Evolutionary conservation across 768 basidiomycete genomes (phyloP).

Genomic region (Termitomyces titanicus): DNA sequence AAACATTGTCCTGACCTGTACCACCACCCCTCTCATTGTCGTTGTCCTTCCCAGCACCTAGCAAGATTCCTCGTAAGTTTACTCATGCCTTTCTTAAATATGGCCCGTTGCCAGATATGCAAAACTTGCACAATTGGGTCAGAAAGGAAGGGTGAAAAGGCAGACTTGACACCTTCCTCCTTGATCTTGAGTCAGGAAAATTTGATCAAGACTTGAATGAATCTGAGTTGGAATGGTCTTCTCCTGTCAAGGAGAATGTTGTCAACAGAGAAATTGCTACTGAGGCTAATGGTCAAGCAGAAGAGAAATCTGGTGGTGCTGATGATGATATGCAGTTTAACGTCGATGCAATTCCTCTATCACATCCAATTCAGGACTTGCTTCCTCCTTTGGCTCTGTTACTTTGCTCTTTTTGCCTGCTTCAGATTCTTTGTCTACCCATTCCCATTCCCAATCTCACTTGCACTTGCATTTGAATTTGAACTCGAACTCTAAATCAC

Average conservation of each 20-base stretch:
- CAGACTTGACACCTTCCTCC: conserved; percentile 65
- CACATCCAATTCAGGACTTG: too few species aligned
- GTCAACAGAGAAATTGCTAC: conserved; percentile 36
- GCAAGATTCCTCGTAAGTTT: too few species aligned
- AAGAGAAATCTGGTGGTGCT: conserved; percentile 48
- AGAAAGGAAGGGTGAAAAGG: conserved; percentile 85
- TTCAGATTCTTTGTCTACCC: too few species aligned
- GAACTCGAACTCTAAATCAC: not conserved
- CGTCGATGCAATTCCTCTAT: conserved; percentile 39
- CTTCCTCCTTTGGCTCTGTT: too few species aligned
- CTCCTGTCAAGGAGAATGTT: conserved; percentile 51
- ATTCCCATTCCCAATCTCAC: not conserved
- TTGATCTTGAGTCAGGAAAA: conserved; percentile 80
- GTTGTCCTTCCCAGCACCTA: too few species aligned
- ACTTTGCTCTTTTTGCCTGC: too few species aligned
- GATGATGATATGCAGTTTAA: conserved; percentile 79
- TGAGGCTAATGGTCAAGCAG: conserved; percentile 41
- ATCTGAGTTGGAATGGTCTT: conserved; percentile 47
- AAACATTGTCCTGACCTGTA: too few species aligned
- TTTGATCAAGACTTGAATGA: conserved; percentile 77
- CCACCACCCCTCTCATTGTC: too few species aligned
- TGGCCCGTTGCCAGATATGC: conserved; percentile 70
- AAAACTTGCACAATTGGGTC: conserved; percentile 70
- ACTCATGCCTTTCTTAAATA: too few species aligned
- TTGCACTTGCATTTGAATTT: not conserved